Base-by-base conservation (phyloP, 1,139 yeast genomes). In the Sugiyamaella novakii region DNA sequence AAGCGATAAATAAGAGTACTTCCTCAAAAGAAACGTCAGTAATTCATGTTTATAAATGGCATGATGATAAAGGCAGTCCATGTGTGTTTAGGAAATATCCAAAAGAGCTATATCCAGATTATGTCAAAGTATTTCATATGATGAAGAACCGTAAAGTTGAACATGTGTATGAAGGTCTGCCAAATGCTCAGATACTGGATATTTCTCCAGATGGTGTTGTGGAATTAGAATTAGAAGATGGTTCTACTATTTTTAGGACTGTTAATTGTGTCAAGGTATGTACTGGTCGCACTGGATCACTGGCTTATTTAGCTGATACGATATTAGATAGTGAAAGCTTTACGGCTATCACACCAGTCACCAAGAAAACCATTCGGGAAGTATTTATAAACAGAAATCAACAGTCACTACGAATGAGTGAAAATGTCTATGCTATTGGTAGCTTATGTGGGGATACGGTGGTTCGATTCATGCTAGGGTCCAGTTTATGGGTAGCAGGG, bases 41-140 rank as follows among this genome's bases (percentile, higher is more conserved):
- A 11, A 46, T 64, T 10, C 71, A 67, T 48, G 45, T 67, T 5
- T 67, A 52, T 55, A 58, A 59, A 36, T 66, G 70, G 69, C 54
- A 56, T 10, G 55, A 52, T 11, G 46, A 34, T 21, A 49, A 47
- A 17, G 57, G 52, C 18, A 47, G 43, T 29, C 61, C 61, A 3
- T 58, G 63, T 15, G 68, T 69, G 3, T 52, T 67, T 27, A 54
- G 64, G 21, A 51, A 59, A 22, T 65, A 64, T 52, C 66, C 68
- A 10, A 50, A 54, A 15, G 68, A 66, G 35, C 53, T 65, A 14
- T 67, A 67, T 49, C 69, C 71, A 1, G 71, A 67, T 44, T 67
- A 67, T 47, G 62, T 62, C 2, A 38, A 47, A 6, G 59, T 67
- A 10, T 64, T 57, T 51, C 45, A 50, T 28, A 52, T 55, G 19